phyloP scores from a whole-genome alignment of 768 basidiomycete genomes.

The Pluteus cervinus region DNA sequence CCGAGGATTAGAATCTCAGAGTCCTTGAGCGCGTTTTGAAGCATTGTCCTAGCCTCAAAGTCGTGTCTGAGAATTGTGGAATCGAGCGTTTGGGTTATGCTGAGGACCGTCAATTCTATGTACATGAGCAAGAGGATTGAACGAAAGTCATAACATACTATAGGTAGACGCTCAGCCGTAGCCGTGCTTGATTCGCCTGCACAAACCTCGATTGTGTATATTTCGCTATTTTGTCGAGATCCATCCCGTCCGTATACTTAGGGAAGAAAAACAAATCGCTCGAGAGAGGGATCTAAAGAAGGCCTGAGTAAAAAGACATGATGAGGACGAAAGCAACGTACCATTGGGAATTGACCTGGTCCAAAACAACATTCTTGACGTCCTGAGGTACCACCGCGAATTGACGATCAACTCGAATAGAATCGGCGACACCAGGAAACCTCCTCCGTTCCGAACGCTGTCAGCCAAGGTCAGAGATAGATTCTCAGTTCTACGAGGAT shows the following conservation, averaged over 20 bases:
- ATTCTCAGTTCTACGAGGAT: slow-evolving; percentile 32
- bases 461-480: slow-evolving; percentile 73
- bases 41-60: slow-evolving; percentile 86
- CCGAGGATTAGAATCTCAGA: slow-evolving; percentile 86
- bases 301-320: no score
- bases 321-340: slow-evolving; percentile 20
- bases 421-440: slow-evolving; percentile 80
- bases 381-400: slow-evolving; percentile 88
- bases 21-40: slow-evolving; percentile 83
- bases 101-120: slow-evolving; percentile 17
- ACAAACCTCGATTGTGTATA: slow-evolving; percentile 93
- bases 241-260: slow-evolving; percentile 75
- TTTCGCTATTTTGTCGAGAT: slow-evolving; percentile 92
- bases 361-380: slow-evolving; percentile 86
- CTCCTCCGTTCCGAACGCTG: slow-evolving; percentile 79
- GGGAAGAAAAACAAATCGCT: no score
- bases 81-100: slow-evolving; percentile 88
- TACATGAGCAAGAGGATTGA: no score
- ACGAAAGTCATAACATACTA: slow-evolving; percentile 50
- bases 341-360: slow-evolving; percentile 85
- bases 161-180: slow-evolving; percentile 84
- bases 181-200: slow-evolving; percentile 81
- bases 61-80: slow-evolving; percentile 77
- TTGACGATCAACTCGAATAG: slow-evolving; percentile 93
- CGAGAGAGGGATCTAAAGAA: no score